Evolutionary conservation across 805 yeast genomes (phyloP).

Genomic region (Hermanozyma aechmeae): DNA sequence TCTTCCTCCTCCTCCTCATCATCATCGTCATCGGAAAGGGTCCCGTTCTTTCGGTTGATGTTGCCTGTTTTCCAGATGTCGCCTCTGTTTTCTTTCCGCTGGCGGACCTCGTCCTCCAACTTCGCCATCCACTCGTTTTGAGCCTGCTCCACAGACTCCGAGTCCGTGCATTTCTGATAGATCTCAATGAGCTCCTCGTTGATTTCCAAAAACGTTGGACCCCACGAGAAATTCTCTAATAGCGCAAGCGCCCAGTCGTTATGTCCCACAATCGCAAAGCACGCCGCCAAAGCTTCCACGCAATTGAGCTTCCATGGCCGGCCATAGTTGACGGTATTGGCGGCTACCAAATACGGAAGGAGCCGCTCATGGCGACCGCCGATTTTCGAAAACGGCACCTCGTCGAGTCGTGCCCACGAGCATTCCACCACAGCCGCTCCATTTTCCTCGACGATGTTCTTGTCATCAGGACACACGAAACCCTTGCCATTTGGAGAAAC

Average conservation of each 20-base stretch:
- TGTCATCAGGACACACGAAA: slow-evolving; percentile 85
- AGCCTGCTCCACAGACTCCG: slow-evolving; percentile 60
- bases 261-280: slow-evolving; percentile 89
- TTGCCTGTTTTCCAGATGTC: slow-evolving; percentile 79
- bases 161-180: slow-evolving; percentile 75
- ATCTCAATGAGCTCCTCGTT: slow-evolving; percentile 69
- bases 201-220: slow-evolving; percentile 73
- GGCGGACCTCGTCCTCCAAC: slow-evolving; percentile 57
- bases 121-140: slow-evolving; percentile 67
- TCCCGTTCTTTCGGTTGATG: slow-evolving; percentile 62
- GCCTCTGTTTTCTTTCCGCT: slow-evolving; percentile 44
- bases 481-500: slow-evolving; percentile 89
- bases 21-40: slow-evolving; percentile 7
- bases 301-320: slow-evolving; percentile 93
- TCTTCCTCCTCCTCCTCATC: slow-evolving; percentile 7
- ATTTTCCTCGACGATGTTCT: slow-evolving; percentile 57
- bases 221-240: slow-evolving; percentile 84
- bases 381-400: slow-evolving; percentile 86
- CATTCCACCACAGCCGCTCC: slow-evolving; percentile 99
- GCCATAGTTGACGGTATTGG: slow-evolving; percentile 95
- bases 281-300: slow-evolving; percentile 96
- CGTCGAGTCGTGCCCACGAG: slow-evolving; percentile 97
- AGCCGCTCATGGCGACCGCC: slow-evolving; percentile 87
- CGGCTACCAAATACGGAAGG: slow-evolving; percentile 88
- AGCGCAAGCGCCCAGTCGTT: slow-evolving; percentile 79